Base-by-base conservation (phyloP, 768 basidiomycete genomes). In the Tricholoma sp. region DNA sequence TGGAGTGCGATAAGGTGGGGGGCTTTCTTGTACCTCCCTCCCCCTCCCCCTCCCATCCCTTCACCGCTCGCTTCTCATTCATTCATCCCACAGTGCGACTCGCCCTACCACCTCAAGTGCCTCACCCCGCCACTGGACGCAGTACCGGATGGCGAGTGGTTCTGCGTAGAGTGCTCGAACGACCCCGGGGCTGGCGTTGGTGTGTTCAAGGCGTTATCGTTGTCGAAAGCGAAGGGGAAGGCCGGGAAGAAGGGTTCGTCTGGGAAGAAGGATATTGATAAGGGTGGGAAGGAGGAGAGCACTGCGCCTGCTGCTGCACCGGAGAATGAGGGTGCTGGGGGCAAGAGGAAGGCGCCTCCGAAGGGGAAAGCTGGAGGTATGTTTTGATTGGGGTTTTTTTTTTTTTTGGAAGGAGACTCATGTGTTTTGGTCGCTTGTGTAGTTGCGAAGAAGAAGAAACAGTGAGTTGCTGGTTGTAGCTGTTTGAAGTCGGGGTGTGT, bases 1-100 rank as follows among this genome's bases (percentile, higher is more conserved):
- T 98, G 41, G 94, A 91, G 66, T 98, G 95, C 64, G 95, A 98
- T 68, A 95, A 94, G 83, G 93, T 89, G 61, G 35, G 45, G n/a
- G 39, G 6, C 18, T 43, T 43, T 19, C 41, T 41, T n/a, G n/a
- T n/a, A n/a, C n/a, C n/a, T n/a, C n/a, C n/a, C n/a, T n/a, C n/a
- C n/a, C n/a, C n/a, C n/a, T n/a, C n/a, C n/a, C n/a, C n/a, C n/a
- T n/a, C n/a, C n/a, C n/a, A n/a, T n/a, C n/a, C n/a, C n/a, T n/a
- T n/a, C n/a, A n/a, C n/a, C n/a, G n/a, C n/a, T 55, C 21, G 2
- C n/a, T 18, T 14, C 11, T 45, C 47, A n/a, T n/a, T n/a, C 21
- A 31, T 34, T 9, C 55, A 57, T 3, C 19, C 16, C n/a, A 9
- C 59, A 96, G 90, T 98, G 95, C 67, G 95, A 98, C 67, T 78